These are phyloP conservation scores for Aureobasidium sp. DNA, from an alignment of 2,329 filamentous ascomycete genomes.

Conservation along the genomic window DNA sequence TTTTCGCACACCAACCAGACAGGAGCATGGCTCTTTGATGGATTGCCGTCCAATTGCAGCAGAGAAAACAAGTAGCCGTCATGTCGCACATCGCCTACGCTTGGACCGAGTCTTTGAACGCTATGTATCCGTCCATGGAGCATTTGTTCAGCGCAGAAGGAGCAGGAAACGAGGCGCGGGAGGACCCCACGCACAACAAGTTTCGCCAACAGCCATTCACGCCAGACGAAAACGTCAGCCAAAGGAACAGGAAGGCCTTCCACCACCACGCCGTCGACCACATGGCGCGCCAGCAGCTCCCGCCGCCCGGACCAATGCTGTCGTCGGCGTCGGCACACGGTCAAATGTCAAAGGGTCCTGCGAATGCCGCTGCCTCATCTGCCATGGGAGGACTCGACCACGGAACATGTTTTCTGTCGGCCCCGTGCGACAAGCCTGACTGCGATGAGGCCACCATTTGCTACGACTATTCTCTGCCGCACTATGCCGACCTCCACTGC, in stretches of 20 bases:
- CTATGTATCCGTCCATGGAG: background rate
- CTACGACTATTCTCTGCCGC: constrained; percentile 9
- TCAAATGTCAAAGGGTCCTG: too few species aligned
- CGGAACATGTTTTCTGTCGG: constrained; percentile 3
- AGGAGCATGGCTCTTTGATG: background rate
- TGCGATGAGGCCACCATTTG: constrained; percentile 20
- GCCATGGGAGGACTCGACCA: background rate
- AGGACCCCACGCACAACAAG: constrained; percentile 8
- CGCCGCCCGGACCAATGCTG: background rate
- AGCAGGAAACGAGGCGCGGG: background rate
- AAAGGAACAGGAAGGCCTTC: background rate
- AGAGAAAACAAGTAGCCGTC: background rate
- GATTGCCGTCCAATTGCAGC: constrained; percentile 9
- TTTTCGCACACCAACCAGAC: background rate
- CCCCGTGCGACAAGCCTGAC: constrained; percentile 28
- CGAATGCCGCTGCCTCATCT: background rate
- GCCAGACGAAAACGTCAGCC: constrained; percentile 9
- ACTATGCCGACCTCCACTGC: background rate
- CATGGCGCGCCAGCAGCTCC: constrained; percentile 2
- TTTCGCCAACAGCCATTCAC: constrained; percentile 2
- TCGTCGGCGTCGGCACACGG: background rate
- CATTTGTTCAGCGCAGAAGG: background rate
- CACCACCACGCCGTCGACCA: constrained; percentile 6
- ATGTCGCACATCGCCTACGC: constrained; percentile 3
- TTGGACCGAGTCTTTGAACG: constrained; percentile 8